Conservation (phyloP, 129 eudicot species). For the Flaveria sonorensis region DNA sequence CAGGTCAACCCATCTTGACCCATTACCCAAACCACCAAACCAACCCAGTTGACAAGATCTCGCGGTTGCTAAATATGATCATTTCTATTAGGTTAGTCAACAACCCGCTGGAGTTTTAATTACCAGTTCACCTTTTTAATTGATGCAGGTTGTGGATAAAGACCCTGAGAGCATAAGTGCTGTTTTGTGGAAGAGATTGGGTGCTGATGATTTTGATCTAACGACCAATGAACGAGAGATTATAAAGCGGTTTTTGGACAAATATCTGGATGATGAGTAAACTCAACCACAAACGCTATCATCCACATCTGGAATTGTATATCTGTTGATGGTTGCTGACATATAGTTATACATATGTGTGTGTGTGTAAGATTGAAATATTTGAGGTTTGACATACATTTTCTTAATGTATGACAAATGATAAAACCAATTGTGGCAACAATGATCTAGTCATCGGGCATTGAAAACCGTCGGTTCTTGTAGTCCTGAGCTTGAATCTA, state of each 20-base stretch:
- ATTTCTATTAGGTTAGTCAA: no score
- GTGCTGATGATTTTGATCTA: slow-evolving; percentile 67
- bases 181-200: slow-evolving; percentile 60
- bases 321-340: background rate
- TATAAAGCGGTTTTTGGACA: slow-evolving; percentile 69
- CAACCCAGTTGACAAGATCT: background rate
- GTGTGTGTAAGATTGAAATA: background rate
- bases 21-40: slow-evolving; percentile 1
- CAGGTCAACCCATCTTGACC: slow-evolving; percentile 10
- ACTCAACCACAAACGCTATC: background rate
- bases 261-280: slow-evolving; percentile 54
- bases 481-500: background rate
- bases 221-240: slow-evolving; percentile 59
- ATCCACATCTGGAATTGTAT: slow-evolving; percentile 15
- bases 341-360: background rate
- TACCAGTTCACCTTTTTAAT: background rate
- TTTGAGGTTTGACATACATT: background rate
- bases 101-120: no score
- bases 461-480: background rate
- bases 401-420: background rate
- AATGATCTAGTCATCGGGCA: background rate
- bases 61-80: no score
- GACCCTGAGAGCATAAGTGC: slow-evolving; percentile 59
- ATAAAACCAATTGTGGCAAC: background rate
- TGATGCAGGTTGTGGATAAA: slow-evolving; percentile 61